Percentiles rank a stretch among this genome's conserved stretches.
Conservation (phyloP, 179 eudicot genomes). For the Carnegiea gigantea region DNA sequence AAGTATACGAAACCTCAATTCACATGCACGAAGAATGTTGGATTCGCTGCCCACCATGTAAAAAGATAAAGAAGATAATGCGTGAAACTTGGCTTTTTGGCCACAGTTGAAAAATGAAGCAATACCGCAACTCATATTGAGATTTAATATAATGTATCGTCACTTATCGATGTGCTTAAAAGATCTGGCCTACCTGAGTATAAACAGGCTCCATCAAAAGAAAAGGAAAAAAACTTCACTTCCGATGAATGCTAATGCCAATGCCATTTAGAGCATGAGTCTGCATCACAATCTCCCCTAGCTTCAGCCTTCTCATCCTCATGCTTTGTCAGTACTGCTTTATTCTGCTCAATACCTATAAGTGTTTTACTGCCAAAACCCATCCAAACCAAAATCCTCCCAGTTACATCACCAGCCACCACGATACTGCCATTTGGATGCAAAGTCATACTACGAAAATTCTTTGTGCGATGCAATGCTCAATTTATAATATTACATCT, state of each 20-base stretch:
- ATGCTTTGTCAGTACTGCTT: constrained; percentile 32
- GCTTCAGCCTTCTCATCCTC: constrained; percentile 76
- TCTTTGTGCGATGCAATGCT: constrained; percentile 69
- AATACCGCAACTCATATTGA: neutral
- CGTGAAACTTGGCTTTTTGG: no score
- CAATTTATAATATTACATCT: no score
- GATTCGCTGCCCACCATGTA: no score
- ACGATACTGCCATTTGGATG: constrained; percentile 77
- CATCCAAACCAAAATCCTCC: no score
- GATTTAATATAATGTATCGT: neutral
- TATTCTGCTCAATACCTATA: constrained; percentile 22
- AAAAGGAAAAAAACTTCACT: constrained; percentile 80
- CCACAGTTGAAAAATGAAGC: neutral
- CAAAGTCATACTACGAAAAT: constrained; percentile 62
- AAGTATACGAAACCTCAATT: no score
- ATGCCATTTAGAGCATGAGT: constrained; percentile 93
- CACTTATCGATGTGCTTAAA: neutral
- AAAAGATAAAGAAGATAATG: no score
- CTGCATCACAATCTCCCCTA: constrained; percentile 76
- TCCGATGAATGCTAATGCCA: constrained; percentile 73
- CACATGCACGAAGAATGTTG: no score
- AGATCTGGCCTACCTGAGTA: constrained; percentile 62
- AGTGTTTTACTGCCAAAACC: constrained; percentile 57
- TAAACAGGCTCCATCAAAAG: constrained; percentile 89
- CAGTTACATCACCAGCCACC: constrained; percentile 87